These are phyloP conservation scores for Vaccinium myrtillus DNA, from an alignment of 148 eudicot species.

Conservation along the genomic window DNA sequence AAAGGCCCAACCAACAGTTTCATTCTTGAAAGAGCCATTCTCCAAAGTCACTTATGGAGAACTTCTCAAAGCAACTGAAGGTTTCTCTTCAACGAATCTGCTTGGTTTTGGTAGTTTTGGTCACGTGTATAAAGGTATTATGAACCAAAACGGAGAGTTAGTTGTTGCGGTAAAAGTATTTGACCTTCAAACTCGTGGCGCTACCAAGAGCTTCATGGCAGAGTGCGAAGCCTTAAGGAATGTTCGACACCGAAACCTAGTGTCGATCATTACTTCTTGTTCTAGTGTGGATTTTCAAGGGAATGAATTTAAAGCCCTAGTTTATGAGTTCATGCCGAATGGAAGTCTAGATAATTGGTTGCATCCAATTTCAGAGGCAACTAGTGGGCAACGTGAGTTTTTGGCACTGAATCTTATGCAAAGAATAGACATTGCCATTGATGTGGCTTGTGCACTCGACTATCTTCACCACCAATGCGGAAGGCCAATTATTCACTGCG, in stretches of 20 bases:
- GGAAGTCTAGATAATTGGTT: neutral
- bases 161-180: neutral
- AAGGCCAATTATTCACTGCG: too few relatives aligned
- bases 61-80: too few relatives aligned
- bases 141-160: neutral
- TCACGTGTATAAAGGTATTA: neutral
- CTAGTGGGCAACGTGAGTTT: neutral
- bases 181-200: neutral
- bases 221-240: constrained; percentile 1
- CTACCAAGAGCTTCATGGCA: neutral
- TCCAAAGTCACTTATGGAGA: too few relatives aligned
- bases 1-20: neutral
- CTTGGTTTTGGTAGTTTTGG: too few relatives aligned
- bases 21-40: too few relatives aligned
- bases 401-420: neutral
- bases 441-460: constrained; percentile 9
- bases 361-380: neutral
- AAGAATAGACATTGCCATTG: neutral
- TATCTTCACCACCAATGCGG: constrained; percentile 8
- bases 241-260: neutral
- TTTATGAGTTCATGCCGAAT: neutral
- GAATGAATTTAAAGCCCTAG: neutral
- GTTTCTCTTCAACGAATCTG: too few relatives aligned
- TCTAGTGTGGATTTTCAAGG: neutral
- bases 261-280: neutral